Conservation (phyloP, 2,329 filamentous ascomycete species). For the Scorias spongiosa region DNA sequence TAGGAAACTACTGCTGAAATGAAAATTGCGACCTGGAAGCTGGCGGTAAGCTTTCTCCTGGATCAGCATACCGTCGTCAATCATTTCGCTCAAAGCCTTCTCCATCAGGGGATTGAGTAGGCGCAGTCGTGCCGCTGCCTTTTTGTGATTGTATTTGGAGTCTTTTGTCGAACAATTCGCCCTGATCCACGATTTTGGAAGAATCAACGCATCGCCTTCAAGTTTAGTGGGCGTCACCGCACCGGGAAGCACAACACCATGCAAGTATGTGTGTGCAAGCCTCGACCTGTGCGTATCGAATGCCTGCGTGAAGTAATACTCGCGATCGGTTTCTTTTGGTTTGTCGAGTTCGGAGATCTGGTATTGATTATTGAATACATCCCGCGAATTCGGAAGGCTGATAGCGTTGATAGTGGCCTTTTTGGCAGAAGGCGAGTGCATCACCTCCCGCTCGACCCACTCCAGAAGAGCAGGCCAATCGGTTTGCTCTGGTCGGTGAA, state of each 20-base stretch:
- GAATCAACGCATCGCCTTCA: slow-evolving; percentile 9
- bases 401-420: slow-evolving; percentile 1
- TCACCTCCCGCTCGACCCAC: slow-evolving; percentile 43
- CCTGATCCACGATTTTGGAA: slow-evolving; percentile 30
- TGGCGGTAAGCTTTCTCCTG: slow-evolving; percentile 45
- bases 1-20: slow-evolving; percentile 44
- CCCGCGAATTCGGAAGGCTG: slow-evolving; percentile 10
- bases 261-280: slow-evolving; percentile 6
- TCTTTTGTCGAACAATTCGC: slow-evolving; percentile 29
- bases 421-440: slow-evolving; percentile 3
- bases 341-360: slow-evolving; percentile 24
- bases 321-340: slow-evolving; percentile 33
- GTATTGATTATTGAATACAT: slow-evolving; percentile 31
- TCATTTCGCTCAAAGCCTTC: slow-evolving; percentile 41
- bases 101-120: slow-evolving; percentile 20
- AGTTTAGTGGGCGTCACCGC: neutral
- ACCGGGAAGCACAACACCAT: slow-evolving; percentile 3
- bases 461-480: slow-evolving; percentile 53
- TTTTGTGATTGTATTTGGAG: slow-evolving; percentile 22
- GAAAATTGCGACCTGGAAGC: slow-evolving; percentile 45
- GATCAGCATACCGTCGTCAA: slow-evolving; percentile 39
- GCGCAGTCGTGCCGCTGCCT: slow-evolving; percentile 26
- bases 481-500: slow-evolving; percentile 46
- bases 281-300: slow-evolving; percentile 32
- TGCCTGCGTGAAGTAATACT: slow-evolving; percentile 34